Evolutionary conservation across 202 grass and related monocot species (phyloP).

Genomic region (Panicum virgatum): DNA sequence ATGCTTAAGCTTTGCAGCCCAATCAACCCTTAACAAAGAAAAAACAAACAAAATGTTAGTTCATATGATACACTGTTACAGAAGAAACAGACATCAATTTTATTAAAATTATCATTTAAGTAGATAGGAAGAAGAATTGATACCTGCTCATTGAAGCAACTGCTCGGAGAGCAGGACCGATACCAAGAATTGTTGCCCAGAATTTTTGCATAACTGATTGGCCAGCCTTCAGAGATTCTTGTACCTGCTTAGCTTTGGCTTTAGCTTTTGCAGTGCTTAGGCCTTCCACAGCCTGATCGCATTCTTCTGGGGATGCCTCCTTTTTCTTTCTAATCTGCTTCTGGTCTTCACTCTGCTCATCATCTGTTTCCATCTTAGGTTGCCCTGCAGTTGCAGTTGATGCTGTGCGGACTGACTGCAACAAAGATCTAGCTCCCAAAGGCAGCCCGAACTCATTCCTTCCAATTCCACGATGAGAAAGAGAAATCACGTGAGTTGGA

Average conservation of each 20-base stretch:
- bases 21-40: slow-evolving; percentile 71
- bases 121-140: slow-evolving; percentile 28
- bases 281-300: slow-evolving; percentile 95
- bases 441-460: slow-evolving; percentile 55
- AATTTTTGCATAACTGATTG: slow-evolving; percentile 69
- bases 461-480: slow-evolving; percentile 39
- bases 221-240: slow-evolving; percentile 65
- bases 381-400: slow-evolving; percentile 63
- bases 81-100: slow-evolving; percentile 28
- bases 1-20: slow-evolving; percentile 79
- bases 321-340: slow-evolving; percentile 70
- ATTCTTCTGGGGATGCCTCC: slow-evolving; percentile 94
- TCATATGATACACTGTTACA: neutral
- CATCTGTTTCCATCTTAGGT: slow-evolving; percentile 48
- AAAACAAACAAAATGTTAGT: slow-evolving; percentile 30
- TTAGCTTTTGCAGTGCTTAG: slow-evolving; percentile 89
- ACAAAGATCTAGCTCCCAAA: slow-evolving; percentile 65
- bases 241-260: slow-evolving; percentile 79
- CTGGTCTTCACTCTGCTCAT: slow-evolving; percentile 70
- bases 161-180: slow-evolving; percentile 76
- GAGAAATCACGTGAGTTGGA: slow-evolving; percentile 36
- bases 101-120: slow-evolving; percentile 29
- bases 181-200: slow-evolving; percentile 80
- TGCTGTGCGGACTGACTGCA: slow-evolving; percentile 55
- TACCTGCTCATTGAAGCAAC: slow-evolving; percentile 98